These are phyloP conservation scores for Aegilops speltoides DNA, from an alignment of 176 grass and related monocot species.

Conservation along the genomic window DNA sequence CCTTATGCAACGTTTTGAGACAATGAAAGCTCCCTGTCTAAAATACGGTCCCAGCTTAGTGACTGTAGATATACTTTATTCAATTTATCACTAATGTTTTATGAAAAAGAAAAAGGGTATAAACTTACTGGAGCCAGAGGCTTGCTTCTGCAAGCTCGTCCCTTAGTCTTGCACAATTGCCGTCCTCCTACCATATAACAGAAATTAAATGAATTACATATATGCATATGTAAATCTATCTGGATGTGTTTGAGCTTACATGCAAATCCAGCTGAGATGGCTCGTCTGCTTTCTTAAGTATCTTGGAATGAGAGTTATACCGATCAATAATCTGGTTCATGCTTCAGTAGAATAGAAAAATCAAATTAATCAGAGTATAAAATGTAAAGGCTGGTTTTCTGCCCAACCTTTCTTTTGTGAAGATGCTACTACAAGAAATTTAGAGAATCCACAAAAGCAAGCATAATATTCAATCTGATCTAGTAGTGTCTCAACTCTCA, in stretches of 20 bases:
- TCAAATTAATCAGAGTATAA: neutral
- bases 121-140: constrained; percentile 54
- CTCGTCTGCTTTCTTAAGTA: constrained; percentile 40
- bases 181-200: constrained; percentile 41
- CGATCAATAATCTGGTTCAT: constrained; percentile 80
- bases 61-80: neutral
- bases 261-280: constrained; percentile 41
- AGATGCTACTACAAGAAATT: neutral
- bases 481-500: neutral
- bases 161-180: constrained; percentile 41
- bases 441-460: neutral
- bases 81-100: neutral
- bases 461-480: neutral
- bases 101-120: neutral
- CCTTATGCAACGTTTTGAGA: too few species aligned
- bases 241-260: constrained; percentile 38
- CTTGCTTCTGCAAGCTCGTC: constrained; percentile 52
- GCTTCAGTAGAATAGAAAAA: constrained; percentile 36
- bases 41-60: too few species aligned
- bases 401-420: neutral
- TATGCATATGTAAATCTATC: neutral
- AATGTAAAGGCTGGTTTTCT: neutral
- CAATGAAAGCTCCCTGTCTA: too few species aligned
- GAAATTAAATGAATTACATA: neutral
- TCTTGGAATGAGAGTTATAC: constrained; percentile 53